A percentile compares a stretch with the other conserved stretches of the same genome.
phyloP scores from a whole-genome alignment of 2,329 filamentous ascomycete species.

The Paecilomyces fulvus region DNA sequence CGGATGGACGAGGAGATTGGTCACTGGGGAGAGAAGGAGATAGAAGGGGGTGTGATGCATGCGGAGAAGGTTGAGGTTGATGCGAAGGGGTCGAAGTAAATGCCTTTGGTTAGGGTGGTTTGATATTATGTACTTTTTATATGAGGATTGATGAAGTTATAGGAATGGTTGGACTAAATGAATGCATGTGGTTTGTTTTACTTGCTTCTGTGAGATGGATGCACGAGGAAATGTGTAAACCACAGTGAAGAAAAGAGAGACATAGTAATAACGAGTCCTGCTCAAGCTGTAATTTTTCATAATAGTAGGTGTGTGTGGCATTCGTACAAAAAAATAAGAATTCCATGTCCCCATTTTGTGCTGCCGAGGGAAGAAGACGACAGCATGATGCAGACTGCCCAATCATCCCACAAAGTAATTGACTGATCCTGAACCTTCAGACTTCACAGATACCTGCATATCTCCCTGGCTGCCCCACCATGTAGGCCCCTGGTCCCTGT shows the following conservation, averaged over 20 bases:
- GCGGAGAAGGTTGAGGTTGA: not conserved
- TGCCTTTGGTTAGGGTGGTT: not conserved
- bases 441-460: constrained; percentile 12
- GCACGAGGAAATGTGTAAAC: not conserved
- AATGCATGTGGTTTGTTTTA: too few species aligned
- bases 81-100: not conserved
- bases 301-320: not conserved
- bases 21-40: not conserved
- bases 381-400: not conserved
- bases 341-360: too few species aligned
- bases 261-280: not conserved
- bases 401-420: not conserved
- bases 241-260: not conserved
- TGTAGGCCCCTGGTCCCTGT: constrained; percentile 1
- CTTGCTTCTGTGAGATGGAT: not conserved
- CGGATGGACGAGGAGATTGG: constrained; percentile 12
- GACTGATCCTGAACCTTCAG: constrained; percentile 5
- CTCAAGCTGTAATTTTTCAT: not conserved
- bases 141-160: not conserved
- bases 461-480: constrained; percentile 15
- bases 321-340: not conserved
- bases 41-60: not conserved
- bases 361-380: too few species aligned
- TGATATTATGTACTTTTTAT: not conserved
- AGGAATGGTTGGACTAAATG: not conserved